These are phyloP conservation scores for Licmophora abbreviata DNA, from an alignment of 108 stramenopile genomes.

Conservation along the genomic window DNA sequence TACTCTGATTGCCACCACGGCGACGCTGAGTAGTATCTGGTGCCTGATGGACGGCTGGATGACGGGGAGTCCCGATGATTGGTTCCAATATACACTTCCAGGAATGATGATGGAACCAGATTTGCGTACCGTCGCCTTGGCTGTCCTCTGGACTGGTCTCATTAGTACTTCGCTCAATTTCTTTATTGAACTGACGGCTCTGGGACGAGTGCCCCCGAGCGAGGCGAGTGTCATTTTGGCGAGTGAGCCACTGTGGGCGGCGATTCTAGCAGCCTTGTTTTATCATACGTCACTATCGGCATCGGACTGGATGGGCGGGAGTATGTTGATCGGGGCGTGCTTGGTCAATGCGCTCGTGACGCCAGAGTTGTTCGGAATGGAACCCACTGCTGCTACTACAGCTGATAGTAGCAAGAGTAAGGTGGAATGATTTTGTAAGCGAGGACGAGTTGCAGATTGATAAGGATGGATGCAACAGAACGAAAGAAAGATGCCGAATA, in stretches of 20 bases:
- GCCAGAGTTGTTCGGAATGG: neutral
- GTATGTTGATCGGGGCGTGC: slow-evolving; percentile 47
- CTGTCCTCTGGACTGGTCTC: slow-evolving; percentile 50
- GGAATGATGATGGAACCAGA: slow-evolving; percentile 24
- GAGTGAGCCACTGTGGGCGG: slow-evolving; percentile 71
- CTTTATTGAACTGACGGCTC: slow-evolving; percentile 45
- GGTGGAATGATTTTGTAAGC: too few species aligned
- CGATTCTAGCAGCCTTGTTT: slow-evolving; percentile 40
- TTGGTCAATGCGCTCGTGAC: slow-evolving; percentile 17
- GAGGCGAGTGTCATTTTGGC: slow-evolving; percentile 68
- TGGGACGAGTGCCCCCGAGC: slow-evolving; percentile 34
- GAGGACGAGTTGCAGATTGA: too few species aligned
- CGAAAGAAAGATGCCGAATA: too few species aligned
- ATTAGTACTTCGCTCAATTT: slow-evolving; percentile 48
- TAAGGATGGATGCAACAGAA: too few species aligned
- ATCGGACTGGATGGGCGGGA: slow-evolving; percentile 40
- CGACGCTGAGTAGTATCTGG: slow-evolving; percentile 44
- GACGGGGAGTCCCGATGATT: too few species aligned
- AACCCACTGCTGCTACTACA: too few species aligned
- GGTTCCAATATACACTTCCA: slow-evolving; percentile 26
- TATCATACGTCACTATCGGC: slow-evolving; percentile 29
- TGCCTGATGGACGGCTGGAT: slow-evolving; percentile 34
- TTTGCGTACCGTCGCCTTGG: slow-evolving; percentile 30
- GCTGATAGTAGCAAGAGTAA: too few species aligned
- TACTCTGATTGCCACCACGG: slow-evolving; percentile 38